Evolutionary conservation across 441 rosid genomes (phyloP).

Genomic region (Populus hybrid): DNA sequence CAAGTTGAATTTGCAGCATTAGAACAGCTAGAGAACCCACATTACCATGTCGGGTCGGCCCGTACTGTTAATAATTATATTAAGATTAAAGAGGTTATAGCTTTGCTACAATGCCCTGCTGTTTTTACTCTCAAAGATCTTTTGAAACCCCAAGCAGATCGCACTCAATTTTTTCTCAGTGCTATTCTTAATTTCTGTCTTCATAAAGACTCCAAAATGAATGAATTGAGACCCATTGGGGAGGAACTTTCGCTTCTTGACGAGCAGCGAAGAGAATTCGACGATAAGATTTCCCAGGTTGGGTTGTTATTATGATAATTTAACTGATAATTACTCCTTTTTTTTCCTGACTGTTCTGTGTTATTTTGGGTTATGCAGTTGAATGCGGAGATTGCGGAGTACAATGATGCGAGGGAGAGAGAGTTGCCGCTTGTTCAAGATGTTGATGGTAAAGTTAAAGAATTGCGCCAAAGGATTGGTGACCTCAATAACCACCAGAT

Average conservation of each 20-base stretch:
- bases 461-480: constrained; percentile 55
- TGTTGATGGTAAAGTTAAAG: constrained; percentile 54
- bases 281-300: constrained; percentile 55
- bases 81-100: constrained; percentile 47
- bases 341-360: background rate
- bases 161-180: constrained; percentile 66
- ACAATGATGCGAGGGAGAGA: constrained; percentile 56
- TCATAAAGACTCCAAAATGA: constrained; percentile 70
- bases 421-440: constrained; percentile 76
- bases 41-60: constrained; percentile 50
- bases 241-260: constrained; percentile 67
- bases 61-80: constrained; percentile 41
- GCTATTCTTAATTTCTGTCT: constrained; percentile 73
- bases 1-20: constrained; percentile 68
- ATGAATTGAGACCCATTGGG: constrained; percentile 38
- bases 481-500: constrained; percentile 73
- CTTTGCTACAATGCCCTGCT: constrained; percentile 47
- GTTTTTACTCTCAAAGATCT: constrained; percentile 63
- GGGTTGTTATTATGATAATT: constrained; percentile 23
- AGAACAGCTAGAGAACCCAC: constrained; percentile 83
- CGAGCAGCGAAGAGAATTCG: constrained; percentile 63
- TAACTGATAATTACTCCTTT: too few relatives aligned
- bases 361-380: constrained; percentile 40
- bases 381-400: constrained; percentile 66
- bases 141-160: constrained; percentile 48